Base-by-base conservation (phyloP, 1,284 basidiomycete genomes). In the Porodaedalea pini region DNA sequence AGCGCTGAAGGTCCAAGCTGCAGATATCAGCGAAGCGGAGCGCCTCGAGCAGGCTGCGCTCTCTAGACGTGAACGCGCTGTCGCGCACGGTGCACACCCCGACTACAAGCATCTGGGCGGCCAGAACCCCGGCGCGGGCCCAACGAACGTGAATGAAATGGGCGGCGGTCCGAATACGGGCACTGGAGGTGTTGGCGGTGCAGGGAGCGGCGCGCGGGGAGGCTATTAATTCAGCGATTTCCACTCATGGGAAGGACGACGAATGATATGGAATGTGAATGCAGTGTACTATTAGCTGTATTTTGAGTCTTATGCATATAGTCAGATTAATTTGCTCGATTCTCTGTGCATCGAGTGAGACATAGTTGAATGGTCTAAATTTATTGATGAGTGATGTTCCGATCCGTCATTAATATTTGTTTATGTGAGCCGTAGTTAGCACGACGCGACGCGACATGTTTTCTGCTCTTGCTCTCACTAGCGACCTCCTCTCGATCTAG, bases 21-120 rank as follows among this genome's bases (percentile, higher is more conserved):
- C 68, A 3, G 81, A 82, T 63, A 68, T 82, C 19, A 70, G 72
- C n/a, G 78, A 80, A 65, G 80, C 80, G 23, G 79, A 82, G 65
- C 73, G 77, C 19, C 71, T 82, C 10, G 80, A 82, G 68, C 69
- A 68, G 1, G 78, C 80, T 64, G 80, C 80, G 7, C 48, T 72
- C 41, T 65, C 74, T 65, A 73, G 75, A 36, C 75, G 80, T 21
- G 77, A 82, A 61, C 74, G 79, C 4, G 80, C 80, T 4, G 78
- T 81, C 25, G 79, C 72, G 6, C 76, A 80, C 62, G 79, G 79
- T 75, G 58, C 58, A 11, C 58, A 60, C 45, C 58, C 58, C n/a
- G 45, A 60, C 17, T 48, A 56, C 32, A 44, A 43, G 27, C 49
- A 52, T 27, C 43, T 60, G 23, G 58, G 58, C 11, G 47, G 58